Base-by-base conservation (phyloP, 345 rosid genomes). In the Bruguiera gymnorhiza region DNA sequence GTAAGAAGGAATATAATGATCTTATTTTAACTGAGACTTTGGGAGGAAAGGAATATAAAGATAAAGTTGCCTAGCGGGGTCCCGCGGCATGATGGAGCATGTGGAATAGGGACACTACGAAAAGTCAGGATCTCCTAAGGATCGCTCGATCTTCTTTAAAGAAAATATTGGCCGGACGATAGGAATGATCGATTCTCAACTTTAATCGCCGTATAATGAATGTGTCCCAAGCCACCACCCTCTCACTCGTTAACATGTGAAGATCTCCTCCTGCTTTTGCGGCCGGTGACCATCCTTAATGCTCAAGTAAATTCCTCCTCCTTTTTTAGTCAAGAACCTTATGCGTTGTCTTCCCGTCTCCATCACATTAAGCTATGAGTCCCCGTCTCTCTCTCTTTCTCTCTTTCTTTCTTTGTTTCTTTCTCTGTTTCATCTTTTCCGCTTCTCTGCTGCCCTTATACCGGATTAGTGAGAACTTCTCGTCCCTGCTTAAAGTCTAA, bases 231-330 rank as follows among this genome's bases (percentile, higher is more conserved):
- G 77, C 16, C 13, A 71, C 72, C 72, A 73, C 76, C 79, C 70
- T 46, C 63, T 56, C 31, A 68, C 73, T 70, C 37, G 67, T 48
- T 60, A 43, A 68, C 89, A 83, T 80, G 86, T 83, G 89, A 75
- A 68, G 32, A 56, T 74, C 76, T 74, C 92, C 89, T 72, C 92
- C 89, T 72, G 77, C 86, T 85, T 87, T 82, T 83, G 75, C 86
- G 89, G 83, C 76, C 66, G 68, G 79, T 84, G 75, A 73, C 37
- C 56, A 53, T 69, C 67, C 11, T 32, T 67, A 20, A 20, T 56
- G 20, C 27, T 34, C 19, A 10, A 46, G n/a, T 46, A 43, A 59
- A 27, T 61, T 48, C 30, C 27, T 15, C 31, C 24, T 24, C 57
- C 20, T 48, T 21, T 11, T 24, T 56, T 1, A 19, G 68, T 64